Evolutionary conservation across 257 asterid genomes (phyloP), one percentile per base, ranked within the genome.

Genomic region (Paulownia fortunei): DNA sequence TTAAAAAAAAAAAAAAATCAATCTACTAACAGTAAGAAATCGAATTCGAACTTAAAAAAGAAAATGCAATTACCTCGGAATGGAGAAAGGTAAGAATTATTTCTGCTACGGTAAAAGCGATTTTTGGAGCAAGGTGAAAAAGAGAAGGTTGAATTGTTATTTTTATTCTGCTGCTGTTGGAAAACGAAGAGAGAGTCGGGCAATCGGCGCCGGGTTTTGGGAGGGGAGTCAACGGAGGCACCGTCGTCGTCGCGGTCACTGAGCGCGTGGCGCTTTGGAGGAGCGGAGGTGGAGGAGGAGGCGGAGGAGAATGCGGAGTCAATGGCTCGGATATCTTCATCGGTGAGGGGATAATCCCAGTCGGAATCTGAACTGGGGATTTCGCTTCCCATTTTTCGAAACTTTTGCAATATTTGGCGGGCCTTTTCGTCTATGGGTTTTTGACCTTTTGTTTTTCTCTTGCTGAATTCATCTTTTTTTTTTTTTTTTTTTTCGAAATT

Each of bases 271-370:
- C 84, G 85, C 86, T 86, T 90, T 56, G 69, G 73, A 41, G 79
- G 79, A 64, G 61, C 55, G 27, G 82, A 15, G 39, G n/a, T 56
- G n/a, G 87, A 49, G 5, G 85, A 71, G 72, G 97, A 82, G 68
- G 87, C 83, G 21, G 82, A 56, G 66, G 77, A 34, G 42, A 78
- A 49, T 23, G 86, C 93, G 58, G 86, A 79, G 69, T 93, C 98
- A 58, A 93, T 93, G 58, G 90, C 89, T 63, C 81, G 82, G 71
- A 93, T 88, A 80, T 91, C 98, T 65, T 86, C 87, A 8, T 91
- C 97, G 8, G 97, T 90, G 66, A 93, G 88, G 42, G 94, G 91
- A 47, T 82, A 80, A 76, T 85, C 94, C 97, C 90, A 91, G 76
- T 86, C 91, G 78, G 59, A 54, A 36, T 85, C 84, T 4, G 77